Base-by-base conservation (phyloP, 176 grass and related monocot species). In the Pontederia paniculata region DNA sequence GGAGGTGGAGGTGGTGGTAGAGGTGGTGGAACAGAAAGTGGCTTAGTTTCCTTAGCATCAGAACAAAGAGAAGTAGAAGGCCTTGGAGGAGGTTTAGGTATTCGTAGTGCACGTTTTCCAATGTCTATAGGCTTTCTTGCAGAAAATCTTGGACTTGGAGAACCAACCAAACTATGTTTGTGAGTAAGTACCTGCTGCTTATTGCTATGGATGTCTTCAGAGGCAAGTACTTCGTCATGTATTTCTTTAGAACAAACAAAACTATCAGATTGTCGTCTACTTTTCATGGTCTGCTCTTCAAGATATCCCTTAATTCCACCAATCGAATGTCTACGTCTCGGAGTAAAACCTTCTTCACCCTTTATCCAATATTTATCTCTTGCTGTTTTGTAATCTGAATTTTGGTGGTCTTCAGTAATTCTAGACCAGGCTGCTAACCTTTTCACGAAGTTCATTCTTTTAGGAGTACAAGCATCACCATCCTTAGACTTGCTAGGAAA, bases 31-130 rank as follows among this genome's bases (percentile, higher is more conserved):
- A 59, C 23, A 44, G 57, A 25, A 45, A 20, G 13, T n/a, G 53
- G 52, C 22, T 63, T 45, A 31, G 60, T 50, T 4, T 12, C 20
- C 54, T 58, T 69, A 10, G 10, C 44, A 23, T 10, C 67, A 50
- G 37, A 65, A 53, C n/a, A 37, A 44, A 70, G 48, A 55, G 79
- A 97, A 70, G 57, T 56, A 13, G 93, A 91, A 58, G 93, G 93
- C 73, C 83, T 98, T 67, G 93, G 93, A 56, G 86, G 93, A 65
- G 93, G 93, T 45, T 98, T 98, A 20, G 93, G 93, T 21, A 98
- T 76, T 12, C 93, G 86, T 48, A 91, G 21, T 15, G 63, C 83
- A 62, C 93, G 80, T 70, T 91, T 98, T 77, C 82, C 93, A 25
- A 91, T 54, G 57, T 89, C 86, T 41, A 84, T 45, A 65, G 74